These are phyloP conservation scores for Wickerhamiella musiphila DNA, from an alignment of 805 yeast species.

Conservation along the genomic window DNA sequence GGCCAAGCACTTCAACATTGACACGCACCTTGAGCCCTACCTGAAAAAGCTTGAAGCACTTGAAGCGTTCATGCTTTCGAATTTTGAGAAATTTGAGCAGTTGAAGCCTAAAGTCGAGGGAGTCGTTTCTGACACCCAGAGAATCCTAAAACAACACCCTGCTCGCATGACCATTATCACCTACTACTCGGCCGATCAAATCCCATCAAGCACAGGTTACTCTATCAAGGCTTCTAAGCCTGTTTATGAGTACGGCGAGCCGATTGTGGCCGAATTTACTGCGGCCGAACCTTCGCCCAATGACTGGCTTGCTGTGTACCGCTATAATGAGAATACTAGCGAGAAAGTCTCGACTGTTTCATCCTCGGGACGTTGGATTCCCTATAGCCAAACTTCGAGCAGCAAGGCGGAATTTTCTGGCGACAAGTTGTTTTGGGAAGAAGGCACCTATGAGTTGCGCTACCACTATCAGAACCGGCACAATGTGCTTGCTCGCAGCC, in stretches of 20 bases:
- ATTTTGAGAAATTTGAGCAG: conserved; percentile 5
- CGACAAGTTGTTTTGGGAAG: conserved; percentile 39
- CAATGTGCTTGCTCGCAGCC: conserved; percentile 46
- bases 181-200: conserved; percentile 15
- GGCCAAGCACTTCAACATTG: conserved; percentile 19
- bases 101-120: conserved; percentile 16
- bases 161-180: conserved; percentile 20
- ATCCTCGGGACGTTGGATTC: conserved; percentile 9
- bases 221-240: conserved; percentile 12
- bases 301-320: conserved; percentile 70
- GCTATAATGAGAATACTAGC: conserved; percentile 37
- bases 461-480: conserved; percentile 52
- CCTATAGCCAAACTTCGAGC: conserved; percentile 8
- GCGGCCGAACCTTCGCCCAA: conserved; percentile 28
- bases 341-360: conserved; percentile 6
- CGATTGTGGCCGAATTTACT: conserved; percentile 37
- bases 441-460: conserved; percentile 58
- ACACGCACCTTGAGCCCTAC: conserved; percentile 23
- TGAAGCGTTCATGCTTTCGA: conserved; percentile 16
- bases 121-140: conserved; percentile 19
- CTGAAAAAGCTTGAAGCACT: conserved; percentile 26
- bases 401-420: conserved; percentile 37
- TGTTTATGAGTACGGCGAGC: conserved; percentile 28
- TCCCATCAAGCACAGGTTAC: conserved; percentile 5
- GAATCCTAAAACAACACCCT: conserved; percentile 23